Evolutionary conservation across 441 rosid species (phyloP).

Genomic region (Hura crepitans): DNA sequence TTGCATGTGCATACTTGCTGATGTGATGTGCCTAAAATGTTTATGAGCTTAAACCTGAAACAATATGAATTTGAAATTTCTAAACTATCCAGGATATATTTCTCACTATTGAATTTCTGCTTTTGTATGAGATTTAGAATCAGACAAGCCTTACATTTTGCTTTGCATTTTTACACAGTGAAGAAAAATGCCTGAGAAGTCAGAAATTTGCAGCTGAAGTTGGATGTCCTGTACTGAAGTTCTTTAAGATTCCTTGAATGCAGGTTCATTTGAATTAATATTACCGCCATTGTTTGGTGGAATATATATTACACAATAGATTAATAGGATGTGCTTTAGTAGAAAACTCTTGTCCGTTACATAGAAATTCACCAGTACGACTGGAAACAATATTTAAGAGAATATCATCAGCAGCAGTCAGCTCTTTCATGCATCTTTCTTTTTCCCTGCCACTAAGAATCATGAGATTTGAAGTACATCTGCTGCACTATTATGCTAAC

Average conservation of each 20-base stretch:
- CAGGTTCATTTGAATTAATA: slow-evolving; percentile 49
- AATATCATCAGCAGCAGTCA: neutral
- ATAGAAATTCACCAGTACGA: neutral
- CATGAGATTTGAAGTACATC: slow-evolving; percentile 3
- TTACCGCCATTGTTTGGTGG: neutral
- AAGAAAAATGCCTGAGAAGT: slow-evolving; percentile 67
- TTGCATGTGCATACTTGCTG: slow-evolving; percentile 13
- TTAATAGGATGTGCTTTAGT: neutral
- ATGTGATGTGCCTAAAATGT: neutral
- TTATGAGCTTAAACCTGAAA: neutral
- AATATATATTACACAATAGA: neutral
- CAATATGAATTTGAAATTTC: neutral
- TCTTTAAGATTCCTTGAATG: slow-evolving; percentile 62
- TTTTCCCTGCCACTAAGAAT: slow-evolving; percentile 4
- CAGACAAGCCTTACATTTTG: slow-evolving; percentile 9
- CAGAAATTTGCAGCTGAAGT: slow-evolving; percentile 67
- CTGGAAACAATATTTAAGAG: neutral
- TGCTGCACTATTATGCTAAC: neutral
- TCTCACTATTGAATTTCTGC: neutral
- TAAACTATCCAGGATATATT: neutral
- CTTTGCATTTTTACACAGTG: slow-evolving; percentile 48
- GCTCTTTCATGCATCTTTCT: neutral
- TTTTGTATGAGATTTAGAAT: neutral
- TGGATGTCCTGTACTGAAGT: slow-evolving; percentile 69
- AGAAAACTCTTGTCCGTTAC: neutral